Conservation (phyloP, 116 monocot species). For the Zostera marina region DNA sequence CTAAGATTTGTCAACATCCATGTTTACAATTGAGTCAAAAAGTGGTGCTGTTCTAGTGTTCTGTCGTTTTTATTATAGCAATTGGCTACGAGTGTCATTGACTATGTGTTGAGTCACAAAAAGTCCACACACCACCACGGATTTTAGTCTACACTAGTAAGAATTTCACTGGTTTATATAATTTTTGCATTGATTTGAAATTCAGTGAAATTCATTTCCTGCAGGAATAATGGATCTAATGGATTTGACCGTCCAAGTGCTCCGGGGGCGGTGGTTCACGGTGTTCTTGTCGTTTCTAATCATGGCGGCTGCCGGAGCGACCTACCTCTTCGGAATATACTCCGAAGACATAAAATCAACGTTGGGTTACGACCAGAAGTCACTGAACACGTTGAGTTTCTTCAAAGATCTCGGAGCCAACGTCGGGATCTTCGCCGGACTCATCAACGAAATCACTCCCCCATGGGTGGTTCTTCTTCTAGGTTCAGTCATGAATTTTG, state of each 20-base stretch:
- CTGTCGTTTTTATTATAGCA: too few relatives aligned
- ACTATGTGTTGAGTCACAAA: too few relatives aligned
- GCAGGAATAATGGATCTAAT: not conserved
- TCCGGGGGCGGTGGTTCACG: conserved; percentile 40
- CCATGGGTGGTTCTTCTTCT: conserved; percentile 54
- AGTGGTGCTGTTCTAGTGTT: too few relatives aligned
- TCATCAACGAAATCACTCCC: conserved; percentile 62
- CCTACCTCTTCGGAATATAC: conserved; percentile 51
- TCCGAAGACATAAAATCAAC: conserved; percentile 37
- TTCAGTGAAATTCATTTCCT: not conserved
- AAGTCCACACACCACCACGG: too few relatives aligned
- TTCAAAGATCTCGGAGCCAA: conserved; percentile 74
- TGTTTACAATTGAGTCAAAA: too few relatives aligned
- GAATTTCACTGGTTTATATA: too few relatives aligned
- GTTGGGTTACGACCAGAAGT: conserved; percentile 46
- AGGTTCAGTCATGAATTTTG: conserved; percentile 55
- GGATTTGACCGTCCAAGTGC: conserved; percentile 6
- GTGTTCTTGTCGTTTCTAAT: conserved; percentile 32
- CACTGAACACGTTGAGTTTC: conserved; percentile 52
- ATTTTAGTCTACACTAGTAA: too few relatives aligned
- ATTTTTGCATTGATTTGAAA: not conserved
- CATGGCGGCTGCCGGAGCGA: conserved; percentile 45
- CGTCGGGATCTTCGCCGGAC: conserved; percentile 52
- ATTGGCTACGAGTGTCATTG: too few relatives aligned
- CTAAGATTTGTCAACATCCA: too few relatives aligned